These are phyloP conservation scores for Acmispon strigosus DNA, from an alignment of 306 rosid genomes.

Conservation along the genomic window DNA sequence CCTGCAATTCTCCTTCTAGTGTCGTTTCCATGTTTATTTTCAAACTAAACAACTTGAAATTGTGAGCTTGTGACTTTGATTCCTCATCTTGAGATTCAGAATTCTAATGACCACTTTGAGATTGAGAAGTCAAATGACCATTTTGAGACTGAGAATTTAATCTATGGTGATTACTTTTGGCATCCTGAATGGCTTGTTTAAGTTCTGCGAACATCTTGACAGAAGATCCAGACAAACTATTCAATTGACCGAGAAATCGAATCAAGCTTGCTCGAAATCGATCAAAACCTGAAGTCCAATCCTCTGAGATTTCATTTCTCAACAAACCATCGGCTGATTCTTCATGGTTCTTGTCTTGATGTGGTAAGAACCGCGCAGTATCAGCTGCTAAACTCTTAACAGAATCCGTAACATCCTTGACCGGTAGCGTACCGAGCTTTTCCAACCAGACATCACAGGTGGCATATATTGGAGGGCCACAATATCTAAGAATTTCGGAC, in stretches of 20 bases:
- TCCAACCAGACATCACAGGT: slow-evolving; percentile 62
- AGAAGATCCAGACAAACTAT: slow-evolving; percentile 53
- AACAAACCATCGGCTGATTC: slow-evolving; percentile 40
- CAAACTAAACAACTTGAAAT: slow-evolving; percentile 24
- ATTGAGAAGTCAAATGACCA: slow-evolving; percentile 14
- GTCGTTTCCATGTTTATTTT: neutral
- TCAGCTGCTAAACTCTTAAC: slow-evolving; percentile 55
- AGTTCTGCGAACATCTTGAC: slow-evolving; percentile 52
- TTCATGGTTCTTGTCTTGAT: slow-evolving; percentile 57
- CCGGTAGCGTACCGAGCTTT: slow-evolving; percentile 29
- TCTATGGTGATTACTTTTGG: slow-evolving; percentile 24
- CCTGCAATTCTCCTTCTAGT: neutral
- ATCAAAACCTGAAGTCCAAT: slow-evolving; percentile 54
- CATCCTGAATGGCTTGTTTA: slow-evolving; percentile 28
- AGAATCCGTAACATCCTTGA: slow-evolving; percentile 54
- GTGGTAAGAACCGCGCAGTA: slow-evolving; percentile 56
- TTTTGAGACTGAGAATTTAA: slow-evolving; percentile 36
- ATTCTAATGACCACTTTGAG: slow-evolving; percentile 12
- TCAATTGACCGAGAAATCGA: slow-evolving; percentile 45
- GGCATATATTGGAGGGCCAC: slow-evolving; percentile 73
- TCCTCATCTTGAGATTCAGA: slow-evolving; percentile 33
- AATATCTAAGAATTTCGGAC: neutral
- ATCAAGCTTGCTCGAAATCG: slow-evolving; percentile 51
- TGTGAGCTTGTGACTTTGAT: slow-evolving; percentile 17
- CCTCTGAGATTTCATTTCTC: slow-evolving; percentile 48